Conservation (phyloP, 2,329 filamentous ascomycete genomes). For the Chlorencoelia australis region DNA sequence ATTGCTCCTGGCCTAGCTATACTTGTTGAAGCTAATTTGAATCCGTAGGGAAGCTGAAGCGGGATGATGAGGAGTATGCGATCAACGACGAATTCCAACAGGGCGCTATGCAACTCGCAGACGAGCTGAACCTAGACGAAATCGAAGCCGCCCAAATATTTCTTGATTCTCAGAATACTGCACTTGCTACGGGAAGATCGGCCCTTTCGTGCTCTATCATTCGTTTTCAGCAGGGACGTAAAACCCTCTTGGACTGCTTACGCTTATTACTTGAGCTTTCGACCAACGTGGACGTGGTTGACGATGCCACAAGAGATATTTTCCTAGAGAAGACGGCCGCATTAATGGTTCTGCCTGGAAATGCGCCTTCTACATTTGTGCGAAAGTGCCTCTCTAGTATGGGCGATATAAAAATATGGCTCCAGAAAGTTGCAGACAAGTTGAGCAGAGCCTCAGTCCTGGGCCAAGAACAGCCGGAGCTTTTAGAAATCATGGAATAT, state of each 20-base stretch:
- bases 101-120: constrained; percentile 68
- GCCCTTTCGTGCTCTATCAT: constrained; percentile 73
- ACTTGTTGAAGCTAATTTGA: constrained; percentile 13
- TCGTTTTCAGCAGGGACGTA: constrained; percentile 77
- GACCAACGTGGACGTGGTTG: constrained; percentile 21
- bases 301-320: constrained; percentile 41
- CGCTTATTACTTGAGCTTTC: constrained; percentile 63
- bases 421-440: constrained; percentile 67
- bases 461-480: constrained; percentile 53
- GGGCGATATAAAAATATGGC: constrained; percentile 64
- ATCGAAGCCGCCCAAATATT: constrained; percentile 70
- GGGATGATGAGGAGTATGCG: constrained; percentile 64
- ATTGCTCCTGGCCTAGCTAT: constrained; percentile 3
- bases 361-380: constrained; percentile 46
- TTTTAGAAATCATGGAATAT: constrained; percentile 69
- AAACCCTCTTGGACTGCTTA: constrained; percentile 73
- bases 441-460: constrained; percentile 66
- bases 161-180: constrained; percentile 61
- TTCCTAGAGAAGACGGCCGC: constrained; percentile 42
- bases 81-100: constrained; percentile 86
- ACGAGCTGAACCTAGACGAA: constrained; percentile 86
- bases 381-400: constrained; percentile 68
- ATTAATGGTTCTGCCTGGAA: constrained; percentile 11
- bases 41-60: constrained; percentile 58
- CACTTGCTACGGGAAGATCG: constrained; percentile 58